A percentile compares a stretch with the other conserved stretches of the same genome.
Conservation (phyloP, 2,329 filamentous ascomycete species). For the Aspergillus sp. region DNA sequence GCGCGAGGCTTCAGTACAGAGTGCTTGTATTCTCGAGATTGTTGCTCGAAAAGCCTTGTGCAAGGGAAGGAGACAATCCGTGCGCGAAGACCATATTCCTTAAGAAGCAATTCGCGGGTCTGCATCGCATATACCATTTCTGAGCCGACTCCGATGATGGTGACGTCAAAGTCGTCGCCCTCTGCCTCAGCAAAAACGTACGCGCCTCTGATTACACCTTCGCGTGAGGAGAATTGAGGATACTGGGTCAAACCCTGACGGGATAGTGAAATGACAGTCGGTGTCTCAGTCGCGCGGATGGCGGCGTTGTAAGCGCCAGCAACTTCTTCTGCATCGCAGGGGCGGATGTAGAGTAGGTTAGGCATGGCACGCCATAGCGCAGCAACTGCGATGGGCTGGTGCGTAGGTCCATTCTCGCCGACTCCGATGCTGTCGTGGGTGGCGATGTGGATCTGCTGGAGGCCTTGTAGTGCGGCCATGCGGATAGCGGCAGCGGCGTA, state of each 20-base stretch:
- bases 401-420: constrained; percentile 64
- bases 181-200: constrained; percentile 43
- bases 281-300: constrained; percentile 40
- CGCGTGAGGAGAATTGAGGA: constrained; percentile 38
- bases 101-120: constrained; percentile 35
- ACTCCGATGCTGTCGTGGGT: constrained; percentile 64
- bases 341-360: constrained; percentile 62
- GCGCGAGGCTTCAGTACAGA: constrained; percentile 42
- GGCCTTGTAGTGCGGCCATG: constrained; percentile 60
- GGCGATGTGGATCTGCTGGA: constrained; percentile 61
- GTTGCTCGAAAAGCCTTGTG: constrained; percentile 53
- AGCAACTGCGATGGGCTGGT: constrained; percentile 62
- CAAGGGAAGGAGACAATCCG: constrained; percentile 56
- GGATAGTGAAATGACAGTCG: constrained; percentile 49
- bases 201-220: constrained; percentile 43
- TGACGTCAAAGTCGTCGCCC: constrained; percentile 41
- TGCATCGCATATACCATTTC: constrained; percentile 52
- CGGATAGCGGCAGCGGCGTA: constrained; percentile 60
- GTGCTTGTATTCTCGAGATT: constrained; percentile 49
- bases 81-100: constrained; percentile 47
- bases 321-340: constrained; percentile 60
- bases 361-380: constrained; percentile 64
- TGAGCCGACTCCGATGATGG: constrained; percentile 54
- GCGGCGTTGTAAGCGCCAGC: constrained; percentile 48
- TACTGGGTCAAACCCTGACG: constrained; percentile 46